phyloP scores from a whole-genome alignment of 2,329 filamentous ascomycete genomes.

The Aspergillus neotritici region DNA sequence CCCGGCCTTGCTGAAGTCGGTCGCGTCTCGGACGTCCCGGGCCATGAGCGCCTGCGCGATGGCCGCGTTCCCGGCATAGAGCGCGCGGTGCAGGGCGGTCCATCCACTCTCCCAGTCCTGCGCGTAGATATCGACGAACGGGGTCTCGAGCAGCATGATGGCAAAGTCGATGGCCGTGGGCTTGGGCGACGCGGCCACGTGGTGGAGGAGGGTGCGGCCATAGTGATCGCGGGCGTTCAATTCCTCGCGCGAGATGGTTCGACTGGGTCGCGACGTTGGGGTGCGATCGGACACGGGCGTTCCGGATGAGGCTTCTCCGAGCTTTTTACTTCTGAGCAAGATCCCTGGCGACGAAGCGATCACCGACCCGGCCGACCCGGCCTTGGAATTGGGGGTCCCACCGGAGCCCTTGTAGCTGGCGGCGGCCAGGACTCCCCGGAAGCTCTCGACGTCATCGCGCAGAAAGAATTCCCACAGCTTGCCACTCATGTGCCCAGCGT shows the following conservation, averaged over 20 bases:
- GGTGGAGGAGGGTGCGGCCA: slow-evolving; percentile 77
- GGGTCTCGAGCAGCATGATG: slow-evolving; percentile 71
- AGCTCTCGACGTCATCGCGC: slow-evolving; percentile 94
- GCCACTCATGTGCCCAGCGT: slow-evolving; percentile 74
- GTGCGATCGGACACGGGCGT: slow-evolving; percentile 40
- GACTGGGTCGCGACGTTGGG: slow-evolving; percentile 14
- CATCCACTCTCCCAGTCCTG: slow-evolving; percentile 91
- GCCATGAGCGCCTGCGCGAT: slow-evolving; percentile 77
- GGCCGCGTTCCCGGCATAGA: slow-evolving; percentile 84
- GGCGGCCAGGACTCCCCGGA: slow-evolving; percentile 79
- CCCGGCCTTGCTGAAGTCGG: slow-evolving; percentile 53
- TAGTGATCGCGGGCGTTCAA: slow-evolving; percentile 78
- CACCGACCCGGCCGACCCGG: slow-evolving; percentile 27
- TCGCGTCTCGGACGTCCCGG: slow-evolving; percentile 64
- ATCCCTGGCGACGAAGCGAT: slow-evolving; percentile 26
- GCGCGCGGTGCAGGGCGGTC: slow-evolving; percentile 86
- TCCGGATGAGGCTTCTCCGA: slow-evolving; percentile 42
- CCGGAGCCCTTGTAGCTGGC: slow-evolving; percentile 49
- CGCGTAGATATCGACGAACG: slow-evolving; percentile 74
- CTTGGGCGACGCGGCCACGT: slow-evolving; percentile 70
- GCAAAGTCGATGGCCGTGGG: slow-evolving; percentile 69
- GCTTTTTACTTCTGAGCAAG: slow-evolving; percentile 47
- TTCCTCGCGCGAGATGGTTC: slow-evolving; percentile 56
- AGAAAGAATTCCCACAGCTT: slow-evolving; percentile 94
- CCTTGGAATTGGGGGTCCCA: slow-evolving; percentile 21